A percentile compares a stretch with the other conserved stretches of the same genome.
Evolutionary conservation across 345 rosid species (phyloP).

Genomic region (Gossypium arboreum): DNA sequence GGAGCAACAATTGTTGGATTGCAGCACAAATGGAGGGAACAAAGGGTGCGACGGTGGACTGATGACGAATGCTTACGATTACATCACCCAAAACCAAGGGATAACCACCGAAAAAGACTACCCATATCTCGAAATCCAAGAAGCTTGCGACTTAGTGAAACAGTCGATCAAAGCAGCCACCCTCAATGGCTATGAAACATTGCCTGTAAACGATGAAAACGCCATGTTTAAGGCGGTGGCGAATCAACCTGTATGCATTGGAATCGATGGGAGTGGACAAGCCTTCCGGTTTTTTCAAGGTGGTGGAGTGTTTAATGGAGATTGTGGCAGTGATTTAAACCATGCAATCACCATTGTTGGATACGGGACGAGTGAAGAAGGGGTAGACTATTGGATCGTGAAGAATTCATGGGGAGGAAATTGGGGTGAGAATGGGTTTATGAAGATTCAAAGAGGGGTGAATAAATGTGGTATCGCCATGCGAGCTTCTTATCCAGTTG

Average conservation of each 20-base stretch:
- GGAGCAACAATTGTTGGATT: constrained; percentile 65
- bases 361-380: not conserved
- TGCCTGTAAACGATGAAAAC: not conserved
- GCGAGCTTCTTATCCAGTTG: not conserved
- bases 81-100: constrained; percentile 38
- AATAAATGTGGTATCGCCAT: not conserved
- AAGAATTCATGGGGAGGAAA: not conserved
- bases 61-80: constrained; percentile 48
- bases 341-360: not conserved
- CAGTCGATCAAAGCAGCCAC: constrained; percentile 8
- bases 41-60: constrained; percentile 47
- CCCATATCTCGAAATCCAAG: constrained; percentile 33
- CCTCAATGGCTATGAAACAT: constrained; percentile 13
- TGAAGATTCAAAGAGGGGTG: not conserved
- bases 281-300: not conserved
- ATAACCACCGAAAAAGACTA: constrained; percentile 38
- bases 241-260: not conserved
- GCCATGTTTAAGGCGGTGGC: constrained; percentile 9
- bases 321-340: not conserved
- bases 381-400: not conserved
- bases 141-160: constrained; percentile 3
- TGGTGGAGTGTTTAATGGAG: not conserved
- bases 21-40: constrained; percentile 23
- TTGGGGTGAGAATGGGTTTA: not conserved
- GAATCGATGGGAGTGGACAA: not conserved